These are phyloP conservation scores for Tuber indicum DNA, from an alignment of 495 filamentous ascomycete genomes.

Conservation along the genomic window DNA sequence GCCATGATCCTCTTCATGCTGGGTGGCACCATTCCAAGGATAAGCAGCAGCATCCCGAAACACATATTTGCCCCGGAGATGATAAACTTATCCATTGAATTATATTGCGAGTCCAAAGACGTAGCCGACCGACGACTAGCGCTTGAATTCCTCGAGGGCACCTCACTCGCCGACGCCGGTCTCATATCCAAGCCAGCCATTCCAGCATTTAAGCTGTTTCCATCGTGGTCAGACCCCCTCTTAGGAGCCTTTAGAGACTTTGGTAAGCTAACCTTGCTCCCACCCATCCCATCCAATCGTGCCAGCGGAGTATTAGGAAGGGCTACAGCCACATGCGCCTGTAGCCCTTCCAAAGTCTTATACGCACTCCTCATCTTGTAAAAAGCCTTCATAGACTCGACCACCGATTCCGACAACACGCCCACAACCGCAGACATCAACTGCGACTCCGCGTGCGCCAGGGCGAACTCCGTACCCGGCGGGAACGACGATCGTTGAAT, in stretches of 20 bases:
- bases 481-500: conserved; percentile 60
- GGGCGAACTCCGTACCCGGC: conserved; percentile 74
- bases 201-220: background rate
- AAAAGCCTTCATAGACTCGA: conserved; percentile 84
- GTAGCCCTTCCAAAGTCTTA: conserved; percentile 69
- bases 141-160: background rate
- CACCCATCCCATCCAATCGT: conserved; percentile 15
- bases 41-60: conserved; percentile 74
- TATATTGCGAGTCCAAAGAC: background rate
- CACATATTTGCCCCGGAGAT: conserved; percentile 83
- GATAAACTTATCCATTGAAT: conserved; percentile 63
- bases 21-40: conserved; percentile 87
- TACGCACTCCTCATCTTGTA: conserved; percentile 91
- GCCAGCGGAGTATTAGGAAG: conserved; percentile 4
- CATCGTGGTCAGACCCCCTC: background rate
- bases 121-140: background rate
- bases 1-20: conserved; percentile 75
- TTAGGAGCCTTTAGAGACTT: conserved; percentile 6
- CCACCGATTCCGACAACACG: conserved; percentile 86
- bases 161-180: background rate
- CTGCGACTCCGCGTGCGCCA: conserved; percentile 73
- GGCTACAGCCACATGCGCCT: conserved; percentile 25
- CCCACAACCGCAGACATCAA: conserved; percentile 84
- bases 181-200: conserved; percentile 25
- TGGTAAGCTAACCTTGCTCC: conserved; percentile 28